These are phyloP conservation scores for Colletotrichum tamarilloi DNA, from an alignment of 2,329 filamentous ascomycete species.

Conservation along the genomic window DNA sequence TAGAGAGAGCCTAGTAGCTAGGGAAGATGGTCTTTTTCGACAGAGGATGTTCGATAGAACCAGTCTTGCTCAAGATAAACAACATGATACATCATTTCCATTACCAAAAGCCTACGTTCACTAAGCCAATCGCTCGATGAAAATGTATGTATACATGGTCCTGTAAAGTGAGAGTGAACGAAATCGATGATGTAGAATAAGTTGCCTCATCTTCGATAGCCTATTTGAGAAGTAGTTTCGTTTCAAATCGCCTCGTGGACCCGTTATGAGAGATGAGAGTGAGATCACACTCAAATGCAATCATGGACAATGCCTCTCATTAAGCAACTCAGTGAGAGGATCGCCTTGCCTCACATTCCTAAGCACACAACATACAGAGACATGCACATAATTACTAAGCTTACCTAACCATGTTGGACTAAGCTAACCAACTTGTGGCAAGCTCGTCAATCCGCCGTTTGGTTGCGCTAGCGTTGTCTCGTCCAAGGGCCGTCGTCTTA, in stretches of 20 bases:
- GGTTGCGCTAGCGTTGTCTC: constrained; percentile 5
- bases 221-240: not conserved
- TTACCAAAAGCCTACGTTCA: not conserved
- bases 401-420: not conserved
- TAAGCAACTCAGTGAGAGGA: too few species aligned
- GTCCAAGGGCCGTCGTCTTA: constrained; percentile 10
- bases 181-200: not conserved
- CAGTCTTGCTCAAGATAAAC: not conserved
- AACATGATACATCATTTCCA: not conserved
- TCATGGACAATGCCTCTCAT: not conserved
- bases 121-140: not conserved
- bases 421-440: not conserved
- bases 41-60: not conserved
- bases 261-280: not conserved
- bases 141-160: not conserved
- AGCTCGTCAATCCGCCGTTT: not conserved
- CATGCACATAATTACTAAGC: not conserved
- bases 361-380: not conserved
- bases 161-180: not conserved
- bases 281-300: not conserved
- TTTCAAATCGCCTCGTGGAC: not conserved
- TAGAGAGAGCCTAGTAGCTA: not conserved
- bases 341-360: not conserved
- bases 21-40: not conserved
- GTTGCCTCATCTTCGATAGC: not conserved